phyloP scores from a whole-genome alignment of 148 eudicot genomes.

The Persicaria tinctoria region DNA sequence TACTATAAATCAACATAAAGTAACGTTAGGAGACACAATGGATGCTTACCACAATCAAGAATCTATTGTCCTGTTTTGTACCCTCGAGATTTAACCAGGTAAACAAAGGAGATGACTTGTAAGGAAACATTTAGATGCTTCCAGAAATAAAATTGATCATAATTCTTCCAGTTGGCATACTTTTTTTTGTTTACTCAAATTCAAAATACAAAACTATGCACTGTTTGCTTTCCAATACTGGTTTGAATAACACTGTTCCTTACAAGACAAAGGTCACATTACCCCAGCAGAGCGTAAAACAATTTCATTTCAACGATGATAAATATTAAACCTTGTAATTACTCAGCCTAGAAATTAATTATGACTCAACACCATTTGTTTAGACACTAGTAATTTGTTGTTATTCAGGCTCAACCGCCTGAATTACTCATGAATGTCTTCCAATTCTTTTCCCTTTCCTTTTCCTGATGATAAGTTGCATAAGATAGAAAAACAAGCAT shows the following conservation, averaged over 20 bases:
- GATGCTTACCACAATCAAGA: neutral
- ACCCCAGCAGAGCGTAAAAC: neutral
- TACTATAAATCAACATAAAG: conserved; percentile 38
- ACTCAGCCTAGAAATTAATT: neutral
- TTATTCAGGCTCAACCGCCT: neutral
- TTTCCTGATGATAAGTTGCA: neutral
- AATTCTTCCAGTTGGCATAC: neutral
- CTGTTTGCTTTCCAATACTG: neutral
- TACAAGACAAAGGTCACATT: neutral
- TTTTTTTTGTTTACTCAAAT: neutral
- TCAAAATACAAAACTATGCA: neutral
- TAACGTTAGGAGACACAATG: conserved; percentile 6
- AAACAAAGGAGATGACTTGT: neutral
- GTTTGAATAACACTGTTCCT: neutral
- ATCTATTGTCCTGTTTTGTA: neutral
- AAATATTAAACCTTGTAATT: neutral
- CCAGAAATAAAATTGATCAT: neutral
- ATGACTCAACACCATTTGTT: neutral
- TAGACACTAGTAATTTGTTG: neutral
- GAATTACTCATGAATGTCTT: neutral
- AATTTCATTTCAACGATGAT: neutral
- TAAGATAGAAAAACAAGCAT: neutral
- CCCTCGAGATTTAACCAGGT: neutral
- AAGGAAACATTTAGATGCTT: neutral
- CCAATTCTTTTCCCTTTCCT: neutral